These are phyloP conservation scores for Scopulariopsis brevicaulis DNA, from an alignment of 2,329 filamentous ascomycete species.

Conservation along the genomic window DNA sequence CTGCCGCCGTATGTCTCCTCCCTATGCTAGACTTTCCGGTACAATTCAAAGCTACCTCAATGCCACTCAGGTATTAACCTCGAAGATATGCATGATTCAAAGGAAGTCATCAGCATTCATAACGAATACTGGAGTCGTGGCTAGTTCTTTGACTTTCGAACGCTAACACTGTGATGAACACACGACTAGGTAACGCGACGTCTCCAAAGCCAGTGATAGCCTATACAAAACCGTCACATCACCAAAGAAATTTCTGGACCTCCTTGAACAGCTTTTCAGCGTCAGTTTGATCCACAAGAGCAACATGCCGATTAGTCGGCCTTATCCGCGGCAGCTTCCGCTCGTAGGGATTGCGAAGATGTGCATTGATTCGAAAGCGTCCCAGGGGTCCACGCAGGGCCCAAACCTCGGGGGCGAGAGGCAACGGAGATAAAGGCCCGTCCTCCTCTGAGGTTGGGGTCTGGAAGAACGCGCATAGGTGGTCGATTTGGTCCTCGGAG, in stretches of 20 bases:
- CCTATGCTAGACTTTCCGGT: no score
- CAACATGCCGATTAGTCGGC: neutral
- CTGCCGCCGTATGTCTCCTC: no score
- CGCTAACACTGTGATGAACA: no score
- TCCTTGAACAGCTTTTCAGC: neutral
- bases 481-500: neutral
- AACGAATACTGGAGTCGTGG: no score
- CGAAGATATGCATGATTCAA: no score
- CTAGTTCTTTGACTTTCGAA: no score
- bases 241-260: no score
- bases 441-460: neutral
- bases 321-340: neutral
- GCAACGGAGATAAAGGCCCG: neutral
- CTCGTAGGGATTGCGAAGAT: conserved; percentile 1
- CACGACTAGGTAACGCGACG: no score
- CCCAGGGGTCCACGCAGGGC: neutral
- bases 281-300: neutral
- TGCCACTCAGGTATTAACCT: no score
- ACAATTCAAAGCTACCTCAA: no score
- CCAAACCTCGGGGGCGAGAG: neutral
- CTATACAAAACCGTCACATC: conserved; percentile 3
- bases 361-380: neutral
- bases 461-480: neutral
- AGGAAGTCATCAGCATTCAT: no score
- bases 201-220: no score